Evolutionary conservation across 345 rosid genomes (phyloP), one percentile per base, ranked within the genome.

Genomic region (Eucalyptus brandiana): DNA sequence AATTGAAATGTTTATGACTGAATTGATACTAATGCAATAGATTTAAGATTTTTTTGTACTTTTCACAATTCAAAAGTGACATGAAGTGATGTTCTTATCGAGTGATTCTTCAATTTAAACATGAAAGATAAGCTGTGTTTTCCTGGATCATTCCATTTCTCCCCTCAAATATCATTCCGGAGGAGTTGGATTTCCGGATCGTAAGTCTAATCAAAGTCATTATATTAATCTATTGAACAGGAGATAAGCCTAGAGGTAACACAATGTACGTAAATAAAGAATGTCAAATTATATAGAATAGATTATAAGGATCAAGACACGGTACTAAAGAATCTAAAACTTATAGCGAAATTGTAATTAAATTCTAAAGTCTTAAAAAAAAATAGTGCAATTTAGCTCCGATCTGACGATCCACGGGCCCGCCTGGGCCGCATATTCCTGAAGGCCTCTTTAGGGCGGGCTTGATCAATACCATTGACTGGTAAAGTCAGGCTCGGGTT

Each of bases 1-100:
- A 19, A 53, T 18, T 18, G 6, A 19, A 53, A 53, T 1, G 0
- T 53, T 53, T 53, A 53, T 1, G 6, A 48, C 16, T 5, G 6
- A 48, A 13, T 48, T 48, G 2, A 48, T 48, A 48, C 6, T 1
- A 53, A 19, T 53, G 1, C 0, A 53, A 1, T 19, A 53, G 2
- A 0, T 1, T 19, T 19, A n/a, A n/a, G n/a, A n/a, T 51, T 51
- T 53, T 2, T 1, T 47, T 1, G 13, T 53, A 56, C 60, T 56
- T 21, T 56, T 56, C 28, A 1, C 28, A 56, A 56, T 76, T 12
- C 3, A 37, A 76, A 76, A 76, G 45, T 76, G 83, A 40, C 8
- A 3, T 76, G 6, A 76, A 6, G 9, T 37, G 16, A 0, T 37
- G 5, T 11, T 76, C 47, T 76, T 76, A 37, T 76, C 28, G 0